Evolutionary conservation across 2,329 filamentous ascomycete genomes (phyloP), one percentile per base, ranked within the genome.

Genomic region (Proliferodiscus dingleyae): DNA sequence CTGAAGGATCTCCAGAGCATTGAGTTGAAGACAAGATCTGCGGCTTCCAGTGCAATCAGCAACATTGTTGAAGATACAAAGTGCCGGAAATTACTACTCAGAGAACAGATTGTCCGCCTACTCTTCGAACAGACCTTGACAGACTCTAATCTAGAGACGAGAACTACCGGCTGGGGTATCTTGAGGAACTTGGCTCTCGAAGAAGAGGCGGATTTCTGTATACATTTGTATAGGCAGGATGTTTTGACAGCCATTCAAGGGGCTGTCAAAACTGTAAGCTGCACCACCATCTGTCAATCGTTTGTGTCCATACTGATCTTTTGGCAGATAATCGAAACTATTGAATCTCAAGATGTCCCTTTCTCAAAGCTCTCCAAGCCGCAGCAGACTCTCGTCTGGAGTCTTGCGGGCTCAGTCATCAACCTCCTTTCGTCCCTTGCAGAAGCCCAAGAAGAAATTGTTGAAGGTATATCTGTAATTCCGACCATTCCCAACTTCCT

Each of bases 91-190:
- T 62, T 86, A 45, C 71, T 86, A 18, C 67, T 85, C 49, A 71
- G 81, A 18, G 82, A 86, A 64, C 78, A 83, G 62, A 71, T 86
- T 53, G 80, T 85, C 34, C 74, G 74, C 55, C 75, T 77, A 42
- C 62, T 86, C 34, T 71, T 85, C 49, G 79, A 73, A 24, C 77
- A 84, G 67, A 83, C 79, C 23, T 65, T 85, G 45, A 80, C 78
- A 19, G 81, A 86, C 59, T 67, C 73, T 29, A 78, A 72, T 46
- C 68, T 83, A 42, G 80, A 85, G 64, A 80, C 78, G 55, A 72
- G 78, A 38, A 77, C 80, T 34, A 78, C 80, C 16, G 82, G 80
- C n/a, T 86, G 82, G 82, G 75, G 77, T 10, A 81, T 85, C 52
- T 66, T 86, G 42, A 72, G 75, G 52, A 73, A 78, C 33, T 68